Base-by-base conservation (phyloP, 371 early-diverging fungal genomes). In the Mucor indicus region DNA sequence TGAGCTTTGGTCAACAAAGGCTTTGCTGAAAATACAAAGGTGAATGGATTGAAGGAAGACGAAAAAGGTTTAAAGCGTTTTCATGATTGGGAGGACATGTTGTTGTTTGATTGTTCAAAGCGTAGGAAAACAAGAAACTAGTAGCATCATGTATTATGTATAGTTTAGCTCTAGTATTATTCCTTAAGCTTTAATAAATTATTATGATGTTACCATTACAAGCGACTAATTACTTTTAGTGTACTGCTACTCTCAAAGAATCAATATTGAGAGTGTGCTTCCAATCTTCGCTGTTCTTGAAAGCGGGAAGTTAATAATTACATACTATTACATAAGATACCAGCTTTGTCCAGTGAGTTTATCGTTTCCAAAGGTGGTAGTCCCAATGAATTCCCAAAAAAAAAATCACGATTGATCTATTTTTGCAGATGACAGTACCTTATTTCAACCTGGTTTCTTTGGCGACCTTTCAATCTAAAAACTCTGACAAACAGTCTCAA, bases 1-100 rank as follows among this genome's bases (percentile, higher is more conserved):
- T 0, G 32, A 44, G 22, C 3, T 52, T 38, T 52, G 45, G 52
- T 7, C 7, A 12, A n/a, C 39, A 44, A 52, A 52, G 6, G 23
- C 44, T 38, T 32, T 43, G 44, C 31, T 44, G 23, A 44, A 33
- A 44, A 22, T 30, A 44, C 44, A 17, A 42, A 17, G 16, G 2
- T 42, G 12, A 12, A 42, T 4, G 6, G 16, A 3, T 6, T 42
- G 43, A 42, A 42, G 29, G 17, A 4, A 16, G 43, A 16, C 16
- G 43, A 42, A 16, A 16, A 42, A 16, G 43, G 43, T 16, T 42
- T 42, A 16, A 42, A 42, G 16, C 27, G 29, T n/a, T 29, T 42
- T 42, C 16, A 6, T 42, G 43, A 42, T 12, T 42, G 29, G 43
- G 43, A 42, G 29, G 43, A 42, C 13, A 11, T 42, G 43, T 29